phyloP scores from a whole-genome alignment of 2,329 filamentous ascomycete species.

The Neurospora sp. region DNA sequence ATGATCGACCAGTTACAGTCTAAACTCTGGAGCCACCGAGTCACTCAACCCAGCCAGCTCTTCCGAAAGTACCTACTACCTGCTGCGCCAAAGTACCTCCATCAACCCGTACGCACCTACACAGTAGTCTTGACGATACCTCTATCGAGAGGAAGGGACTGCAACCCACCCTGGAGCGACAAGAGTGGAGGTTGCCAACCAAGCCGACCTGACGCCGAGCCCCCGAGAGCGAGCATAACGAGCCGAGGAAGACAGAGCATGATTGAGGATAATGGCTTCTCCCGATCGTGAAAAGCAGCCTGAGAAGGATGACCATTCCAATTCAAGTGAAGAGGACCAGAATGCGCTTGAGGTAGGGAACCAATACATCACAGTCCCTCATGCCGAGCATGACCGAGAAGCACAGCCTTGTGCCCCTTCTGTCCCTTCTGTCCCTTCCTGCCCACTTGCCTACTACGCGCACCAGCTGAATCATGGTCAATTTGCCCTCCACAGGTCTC shows the following conservation, averaged over 20 bases:
- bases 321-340: conserved; percentile 41
- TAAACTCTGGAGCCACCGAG: not conserved
- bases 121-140: not conserved
- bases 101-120: not conserved
- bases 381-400: not conserved
- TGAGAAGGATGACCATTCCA: conserved; percentile 27
- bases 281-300: not conserved
- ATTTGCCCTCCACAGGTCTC: conserved; percentile 36
- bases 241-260: not conserved
- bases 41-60: not conserved
- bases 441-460: not conserved
- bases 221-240: not conserved
- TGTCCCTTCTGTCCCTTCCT: not conserved
- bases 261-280: not conserved
- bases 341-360: conserved; percentile 39
- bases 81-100: not conserved
- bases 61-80: conserved; percentile 4
- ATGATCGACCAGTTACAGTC: not conserved
- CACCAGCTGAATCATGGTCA: not conserved
- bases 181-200: not conserved
- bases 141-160: not conserved
- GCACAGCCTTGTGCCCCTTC: not conserved
- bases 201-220: not conserved
- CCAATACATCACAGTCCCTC: not conserved
- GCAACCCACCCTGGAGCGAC: not conserved